A percentile compares a stretch with the other conserved stretches of the same genome.
phyloP scores from a whole-genome alignment of 805 yeast species.

The Blastobotrys americana region DNA sequence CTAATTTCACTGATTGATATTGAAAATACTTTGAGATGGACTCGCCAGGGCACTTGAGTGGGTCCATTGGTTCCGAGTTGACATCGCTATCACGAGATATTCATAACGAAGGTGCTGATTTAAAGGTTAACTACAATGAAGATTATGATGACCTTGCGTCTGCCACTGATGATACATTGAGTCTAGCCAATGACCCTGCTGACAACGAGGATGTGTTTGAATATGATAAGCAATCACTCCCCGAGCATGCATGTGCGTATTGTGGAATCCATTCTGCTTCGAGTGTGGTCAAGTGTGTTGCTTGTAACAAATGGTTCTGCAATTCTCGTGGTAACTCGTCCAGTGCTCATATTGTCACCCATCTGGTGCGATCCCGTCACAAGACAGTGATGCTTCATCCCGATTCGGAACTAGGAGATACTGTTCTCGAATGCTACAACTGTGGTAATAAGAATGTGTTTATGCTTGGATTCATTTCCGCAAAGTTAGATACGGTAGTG shows the following conservation, averaged over 20 bases:
- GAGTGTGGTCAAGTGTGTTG: constrained; percentile 66
- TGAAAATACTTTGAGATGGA: no score
- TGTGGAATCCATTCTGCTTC: constrained; percentile 65
- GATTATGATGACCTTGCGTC: constrained; percentile 14
- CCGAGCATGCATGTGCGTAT: constrained; percentile 51
- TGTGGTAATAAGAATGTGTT: constrained; percentile 82
- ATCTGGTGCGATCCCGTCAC: constrained; percentile 74
- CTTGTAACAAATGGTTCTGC: constrained; percentile 85
- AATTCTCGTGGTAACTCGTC: constrained; percentile 54
- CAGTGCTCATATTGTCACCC: constrained; percentile 79
- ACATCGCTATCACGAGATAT: constrained; percentile 26
- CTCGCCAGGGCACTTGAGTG: constrained; percentile 15
- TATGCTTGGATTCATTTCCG: constrained; percentile 77
- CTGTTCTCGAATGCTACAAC: constrained; percentile 79
- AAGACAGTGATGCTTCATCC: constrained; percentile 66
- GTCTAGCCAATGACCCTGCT: constrained; percentile 14
- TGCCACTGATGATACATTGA: constrained; percentile 17
- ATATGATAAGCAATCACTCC: constrained; percentile 18
- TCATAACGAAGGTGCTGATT: no score
- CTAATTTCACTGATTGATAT: no score
- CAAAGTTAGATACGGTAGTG: constrained; percentile 78
- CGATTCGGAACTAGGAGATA: constrained; percentile 80
- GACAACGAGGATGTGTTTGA: constrained; percentile 1
- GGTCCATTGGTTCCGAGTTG: constrained; percentile 22
- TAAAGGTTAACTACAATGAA: constrained; percentile 7